These are phyloP conservation scores for Phytopythium vexans DNA, from an alignment of 352 stramenopile genomes.

Conservation along the genomic window DNA sequence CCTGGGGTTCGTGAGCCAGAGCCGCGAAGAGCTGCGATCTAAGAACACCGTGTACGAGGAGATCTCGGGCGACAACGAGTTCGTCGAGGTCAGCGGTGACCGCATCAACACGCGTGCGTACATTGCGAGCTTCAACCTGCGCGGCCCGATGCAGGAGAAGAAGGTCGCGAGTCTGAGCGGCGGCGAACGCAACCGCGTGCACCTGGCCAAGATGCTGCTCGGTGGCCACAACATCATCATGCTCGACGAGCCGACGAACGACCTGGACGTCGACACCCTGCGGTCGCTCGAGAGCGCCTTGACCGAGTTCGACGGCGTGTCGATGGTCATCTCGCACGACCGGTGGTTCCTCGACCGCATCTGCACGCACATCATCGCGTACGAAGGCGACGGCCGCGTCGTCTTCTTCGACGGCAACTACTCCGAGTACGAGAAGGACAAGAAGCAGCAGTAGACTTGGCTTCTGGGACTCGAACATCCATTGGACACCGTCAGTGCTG, in stretches of 20 bases:
- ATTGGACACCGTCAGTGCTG: too few relatives aligned
- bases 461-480: not conserved
- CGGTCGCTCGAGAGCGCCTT: slow-evolving; percentile 88
- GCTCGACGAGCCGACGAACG: slow-evolving; percentile 87
- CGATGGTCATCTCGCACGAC: slow-evolving; percentile 96
- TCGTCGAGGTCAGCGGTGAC: slow-evolving; percentile 70
- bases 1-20: slow-evolving; percentile 78
- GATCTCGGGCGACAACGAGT: slow-evolving; percentile 85
- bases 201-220: slow-evolving; percentile 83
- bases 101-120: slow-evolving; percentile 82
- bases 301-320: slow-evolving; percentile 87
- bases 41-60: slow-evolving; percentile 78
- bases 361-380: slow-evolving; percentile 85
- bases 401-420: slow-evolving; percentile 88
- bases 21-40: slow-evolving; percentile 60
- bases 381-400: slow-evolving; percentile 68
- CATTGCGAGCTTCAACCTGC: slow-evolving; percentile 85
- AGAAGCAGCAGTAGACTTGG: slow-evolving; percentile 22
- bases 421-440: slow-evolving; percentile 81
- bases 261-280: slow-evolving; percentile 83
- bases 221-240: slow-evolving; percentile 85
- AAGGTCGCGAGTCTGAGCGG: slow-evolving; percentile 72
- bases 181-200: slow-evolving; percentile 83
- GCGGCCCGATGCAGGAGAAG: slow-evolving; percentile 84
- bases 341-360: slow-evolving; percentile 95